phyloP scores from a whole-genome alignment of 495 filamentous ascomycete genomes.

The Hyaloscypha bicolor region DNA sequence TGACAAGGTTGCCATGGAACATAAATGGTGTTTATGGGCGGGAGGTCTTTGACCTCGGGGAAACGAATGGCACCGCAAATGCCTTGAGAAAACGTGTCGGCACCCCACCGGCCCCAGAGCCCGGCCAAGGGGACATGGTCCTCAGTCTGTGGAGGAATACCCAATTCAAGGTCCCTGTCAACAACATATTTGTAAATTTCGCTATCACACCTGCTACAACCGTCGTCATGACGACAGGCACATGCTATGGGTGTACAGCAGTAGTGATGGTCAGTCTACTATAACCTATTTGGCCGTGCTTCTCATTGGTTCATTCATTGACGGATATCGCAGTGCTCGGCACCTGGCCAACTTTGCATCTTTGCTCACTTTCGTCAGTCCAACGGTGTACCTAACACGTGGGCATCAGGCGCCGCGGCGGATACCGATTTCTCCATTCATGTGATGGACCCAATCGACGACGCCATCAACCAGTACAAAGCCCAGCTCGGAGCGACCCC shows the following conservation, averaged over 20 bases:
- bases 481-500: neutral
- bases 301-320: neutral
- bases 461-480: neutral
- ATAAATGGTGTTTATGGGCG: neutral
- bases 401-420: neutral
- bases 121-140: conserved; percentile 1
- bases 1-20: conserved; percentile 2
- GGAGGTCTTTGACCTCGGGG: neutral
- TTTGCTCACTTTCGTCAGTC: neutral
- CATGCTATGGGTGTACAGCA: conserved; percentile 1
- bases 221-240: neutral
- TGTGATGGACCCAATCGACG: neutral
- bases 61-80: neutral
- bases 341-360: neutral
- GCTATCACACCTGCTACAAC: neutral
- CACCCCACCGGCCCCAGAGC: neutral
- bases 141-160: neutral
- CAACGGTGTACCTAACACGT: neutral
- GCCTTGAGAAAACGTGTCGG: neutral
- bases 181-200: neutral
- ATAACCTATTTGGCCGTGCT: neutral
- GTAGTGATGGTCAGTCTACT: conserved; percentile 1
- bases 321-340: neutral
- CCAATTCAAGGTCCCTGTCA: neutral
- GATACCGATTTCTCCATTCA: neutral